phyloP scores from a whole-genome alignment of 31 red algal species.

The Odonthalia washingtoniensis region DNA sequence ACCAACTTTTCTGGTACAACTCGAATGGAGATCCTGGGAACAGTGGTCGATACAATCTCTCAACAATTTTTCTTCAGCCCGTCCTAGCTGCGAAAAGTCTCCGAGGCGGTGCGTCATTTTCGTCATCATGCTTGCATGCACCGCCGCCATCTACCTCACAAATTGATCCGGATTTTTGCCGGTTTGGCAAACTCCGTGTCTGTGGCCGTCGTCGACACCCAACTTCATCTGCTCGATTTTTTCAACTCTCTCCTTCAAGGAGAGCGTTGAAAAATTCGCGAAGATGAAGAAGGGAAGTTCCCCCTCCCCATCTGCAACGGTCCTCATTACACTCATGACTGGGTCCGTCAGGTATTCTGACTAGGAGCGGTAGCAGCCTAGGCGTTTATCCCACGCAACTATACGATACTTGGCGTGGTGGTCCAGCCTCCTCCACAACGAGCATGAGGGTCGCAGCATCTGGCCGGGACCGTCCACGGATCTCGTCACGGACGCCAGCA shows the following conservation, averaged over 20 bases:
- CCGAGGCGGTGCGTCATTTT: background rate
- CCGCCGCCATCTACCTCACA: constrained; percentile 8
- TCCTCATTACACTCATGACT: background rate
- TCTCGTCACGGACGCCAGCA: constrained; percentile 29
- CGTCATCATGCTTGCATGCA: constrained; percentile 15
- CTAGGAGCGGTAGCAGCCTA: too few species aligned
- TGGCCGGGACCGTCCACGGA: background rate
- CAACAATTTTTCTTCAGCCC: constrained; percentile 30
- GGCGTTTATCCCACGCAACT: constrained; percentile 11
- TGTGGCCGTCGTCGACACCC: constrained; percentile 26
- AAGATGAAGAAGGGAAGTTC: background rate
- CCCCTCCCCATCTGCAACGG: background rate
- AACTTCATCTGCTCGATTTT: constrained; percentile 16
- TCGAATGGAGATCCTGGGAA: constrained; percentile 38
- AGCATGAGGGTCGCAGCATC: background rate
- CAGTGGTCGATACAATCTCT: constrained; percentile 18
- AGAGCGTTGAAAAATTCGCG: constrained; percentile 1
- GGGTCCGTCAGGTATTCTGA: background rate
- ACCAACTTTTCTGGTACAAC: background rate
- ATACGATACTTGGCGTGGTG: constrained; percentile 11
- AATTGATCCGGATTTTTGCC: constrained; percentile 27
- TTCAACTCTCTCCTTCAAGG: too few species aligned
- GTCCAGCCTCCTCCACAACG: background rate
- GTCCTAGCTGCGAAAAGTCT: background rate
- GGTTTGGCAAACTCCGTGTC: constrained; percentile 32